Percentiles rank a stretch among this genome's conserved stretches.
phyloP scores from a whole-genome alignment of 2,329 filamentous ascomycete species.

The Colletotrichum melonis region DNA sequence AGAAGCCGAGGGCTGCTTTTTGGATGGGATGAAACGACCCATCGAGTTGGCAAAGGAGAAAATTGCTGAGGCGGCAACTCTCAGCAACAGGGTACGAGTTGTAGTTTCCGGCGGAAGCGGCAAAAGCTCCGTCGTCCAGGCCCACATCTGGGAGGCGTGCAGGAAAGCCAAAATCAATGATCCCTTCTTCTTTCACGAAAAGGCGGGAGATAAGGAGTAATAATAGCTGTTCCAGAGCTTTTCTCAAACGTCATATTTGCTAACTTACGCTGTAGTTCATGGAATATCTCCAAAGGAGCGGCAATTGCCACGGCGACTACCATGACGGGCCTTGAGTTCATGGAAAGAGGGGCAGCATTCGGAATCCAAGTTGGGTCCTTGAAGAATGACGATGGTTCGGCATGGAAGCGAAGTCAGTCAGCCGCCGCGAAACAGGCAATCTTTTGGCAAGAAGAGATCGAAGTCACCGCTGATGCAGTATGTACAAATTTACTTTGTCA shows the following conservation, averaged over 20 bases:
- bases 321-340: not conserved
- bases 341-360: conserved; percentile 13
- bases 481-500: too few species aligned
- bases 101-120: not conserved
- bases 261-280: not conserved
- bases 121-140: not conserved
- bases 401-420: too few species aligned
- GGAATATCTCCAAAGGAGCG: not conserved
- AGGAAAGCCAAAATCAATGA: not conserved
- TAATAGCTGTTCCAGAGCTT: not conserved
- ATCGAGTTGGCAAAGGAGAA: not conserved
- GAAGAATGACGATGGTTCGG: not conserved
- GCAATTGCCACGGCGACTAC: not conserved
- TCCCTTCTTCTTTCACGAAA: not conserved
- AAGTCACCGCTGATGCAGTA: too few species aligned
- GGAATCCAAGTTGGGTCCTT: not conserved
- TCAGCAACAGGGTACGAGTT: not conserved
- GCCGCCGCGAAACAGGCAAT: too few species aligned
- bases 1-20: not conserved
- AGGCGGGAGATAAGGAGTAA: not conserved
- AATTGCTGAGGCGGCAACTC: not conserved
- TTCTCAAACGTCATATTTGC: too few species aligned
- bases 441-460: not conserved
- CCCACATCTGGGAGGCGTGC: not conserved
- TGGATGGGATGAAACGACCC: not conserved